Conservation (phyloP, 441 rosid genomes). For the Aquilaria agallochum region DNA sequence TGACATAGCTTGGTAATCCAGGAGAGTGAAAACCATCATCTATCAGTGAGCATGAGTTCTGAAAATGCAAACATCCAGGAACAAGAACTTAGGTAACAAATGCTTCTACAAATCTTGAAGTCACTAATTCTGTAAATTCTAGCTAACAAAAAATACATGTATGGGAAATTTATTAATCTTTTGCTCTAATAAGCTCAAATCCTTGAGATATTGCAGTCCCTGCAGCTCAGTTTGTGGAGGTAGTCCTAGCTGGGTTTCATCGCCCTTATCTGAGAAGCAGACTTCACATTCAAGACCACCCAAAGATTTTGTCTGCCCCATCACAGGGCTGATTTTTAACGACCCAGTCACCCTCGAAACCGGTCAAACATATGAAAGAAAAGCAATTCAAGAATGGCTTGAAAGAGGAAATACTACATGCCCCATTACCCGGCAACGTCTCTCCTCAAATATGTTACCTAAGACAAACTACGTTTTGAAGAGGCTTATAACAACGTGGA, state of each 20-base stretch:
- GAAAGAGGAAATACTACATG: slow-evolving; percentile 55
- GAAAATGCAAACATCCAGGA: slow-evolving; percentile 27
- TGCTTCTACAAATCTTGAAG: not conserved
- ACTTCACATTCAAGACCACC: slow-evolving; percentile 47
- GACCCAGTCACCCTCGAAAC: slow-evolving; percentile 84
- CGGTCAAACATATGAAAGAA: slow-evolving; percentile 69
- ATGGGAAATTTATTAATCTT: not conserved
- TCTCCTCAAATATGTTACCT: slow-evolving; percentile 40
- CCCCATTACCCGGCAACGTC: slow-evolving; percentile 59
- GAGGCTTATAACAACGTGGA: slow-evolving; percentile 66
- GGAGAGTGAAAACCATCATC: slow-evolving; percentile 20
- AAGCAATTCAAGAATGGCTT: slow-evolving; percentile 77
- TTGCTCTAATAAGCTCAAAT: not conserved
- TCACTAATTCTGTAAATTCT: not conserved
- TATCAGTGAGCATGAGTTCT: slow-evolving; percentile 22
- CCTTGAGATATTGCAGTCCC: slow-evolving; percentile 27
- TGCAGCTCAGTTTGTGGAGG: slow-evolving; percentile 41
- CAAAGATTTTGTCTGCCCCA: slow-evolving; percentile 71
- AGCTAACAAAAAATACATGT: not conserved
- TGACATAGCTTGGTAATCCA: slow-evolving; percentile 19
- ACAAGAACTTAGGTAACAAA: slow-evolving; percentile 33
- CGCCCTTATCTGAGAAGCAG: slow-evolving; percentile 40
- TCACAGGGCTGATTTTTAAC: slow-evolving; percentile 53
- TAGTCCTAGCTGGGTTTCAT: slow-evolving; percentile 40
- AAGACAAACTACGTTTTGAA: slow-evolving; percentile 67